phyloP scores from a whole-genome alignment of 495 filamentous ascomycete species.

The Clavariopsis aquatica region DNA sequence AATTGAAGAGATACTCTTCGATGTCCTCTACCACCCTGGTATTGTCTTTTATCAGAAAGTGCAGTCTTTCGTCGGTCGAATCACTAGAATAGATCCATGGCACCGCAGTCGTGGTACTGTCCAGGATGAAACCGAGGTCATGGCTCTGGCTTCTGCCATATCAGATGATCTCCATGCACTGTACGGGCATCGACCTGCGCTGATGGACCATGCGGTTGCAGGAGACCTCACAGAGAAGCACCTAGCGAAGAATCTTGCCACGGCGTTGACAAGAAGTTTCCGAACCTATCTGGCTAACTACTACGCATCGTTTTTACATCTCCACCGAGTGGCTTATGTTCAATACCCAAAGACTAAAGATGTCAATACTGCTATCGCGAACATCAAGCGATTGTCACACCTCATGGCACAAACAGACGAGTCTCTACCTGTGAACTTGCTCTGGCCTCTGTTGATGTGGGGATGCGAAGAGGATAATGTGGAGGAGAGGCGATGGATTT shows the following conservation, averaged over 20 bases:
- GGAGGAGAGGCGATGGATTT: conserved; percentile 46
- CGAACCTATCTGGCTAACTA: conserved; percentile 49
- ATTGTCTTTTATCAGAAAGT: conserved; percentile 30
- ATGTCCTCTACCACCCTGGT: conserved; percentile 26
- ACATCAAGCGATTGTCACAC: conserved; percentile 44
- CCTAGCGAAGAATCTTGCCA: conserved; percentile 45
- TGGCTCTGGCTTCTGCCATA: conserved; percentile 35
- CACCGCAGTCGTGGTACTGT: conserved; percentile 27
- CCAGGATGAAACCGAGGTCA: conserved; percentile 28
- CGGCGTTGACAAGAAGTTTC: conserved; percentile 46
- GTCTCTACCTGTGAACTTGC: conserved; percentile 48
- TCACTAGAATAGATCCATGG: conserved; percentile 26
- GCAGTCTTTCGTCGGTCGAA: conserved; percentile 25
- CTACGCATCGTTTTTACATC: conserved; percentile 48
- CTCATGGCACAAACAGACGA: conserved; percentile 41
- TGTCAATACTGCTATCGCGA: conserved; percentile 42
- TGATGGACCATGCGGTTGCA: conserved; percentile 49
- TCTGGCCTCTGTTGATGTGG: conserved; percentile 51
- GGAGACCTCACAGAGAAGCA: conserved; percentile 46
- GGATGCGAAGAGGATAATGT: conserved; percentile 48
- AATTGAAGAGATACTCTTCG: conserved; percentile 29
- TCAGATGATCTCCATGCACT: conserved; percentile 45
- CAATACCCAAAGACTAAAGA: conserved; percentile 46
- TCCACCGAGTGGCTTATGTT: conserved; percentile 51
- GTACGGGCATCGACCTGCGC: conserved; percentile 45